Evolutionary conservation across 2,329 filamentous ascomycete species (phyloP).

Genomic region (Sarocladium strictum): DNA sequence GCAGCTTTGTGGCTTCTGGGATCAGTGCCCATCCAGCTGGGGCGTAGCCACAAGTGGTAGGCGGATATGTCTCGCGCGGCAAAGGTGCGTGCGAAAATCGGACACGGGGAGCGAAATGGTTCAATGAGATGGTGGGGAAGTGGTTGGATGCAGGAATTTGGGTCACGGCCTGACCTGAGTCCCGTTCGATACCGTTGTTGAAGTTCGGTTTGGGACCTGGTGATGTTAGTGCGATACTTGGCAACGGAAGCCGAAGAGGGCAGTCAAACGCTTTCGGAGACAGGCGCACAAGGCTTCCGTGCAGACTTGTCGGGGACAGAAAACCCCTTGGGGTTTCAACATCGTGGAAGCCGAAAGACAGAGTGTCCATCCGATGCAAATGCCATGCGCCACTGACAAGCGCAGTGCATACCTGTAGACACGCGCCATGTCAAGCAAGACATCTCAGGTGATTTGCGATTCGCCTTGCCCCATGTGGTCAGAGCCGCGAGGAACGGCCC

Average conservation of each 20-base stretch:
- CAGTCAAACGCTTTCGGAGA: slow-evolving; percentile 3
- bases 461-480: neutral
- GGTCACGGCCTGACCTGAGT: neutral
- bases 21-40: neutral
- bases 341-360: neutral
- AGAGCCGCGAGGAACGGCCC: neutral
- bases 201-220: no score
- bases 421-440: neutral
- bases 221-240: neutral
- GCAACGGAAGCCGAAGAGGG: neutral
- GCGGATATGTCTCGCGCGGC: neutral
- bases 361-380: neutral
- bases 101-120: neutral
- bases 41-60: neutral
- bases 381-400: neutral
- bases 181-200: neutral
- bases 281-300: neutral
- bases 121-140: neutral
- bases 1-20: neutral
- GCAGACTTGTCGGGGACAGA: neutral
- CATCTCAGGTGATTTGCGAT: neutral
- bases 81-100: neutral
- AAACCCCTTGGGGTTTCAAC: neutral
- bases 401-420: neutral
- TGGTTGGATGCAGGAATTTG: neutral